Base-by-base conservation (phyloP, 805 yeast species). In the Pichia cephalocereana region DNA sequence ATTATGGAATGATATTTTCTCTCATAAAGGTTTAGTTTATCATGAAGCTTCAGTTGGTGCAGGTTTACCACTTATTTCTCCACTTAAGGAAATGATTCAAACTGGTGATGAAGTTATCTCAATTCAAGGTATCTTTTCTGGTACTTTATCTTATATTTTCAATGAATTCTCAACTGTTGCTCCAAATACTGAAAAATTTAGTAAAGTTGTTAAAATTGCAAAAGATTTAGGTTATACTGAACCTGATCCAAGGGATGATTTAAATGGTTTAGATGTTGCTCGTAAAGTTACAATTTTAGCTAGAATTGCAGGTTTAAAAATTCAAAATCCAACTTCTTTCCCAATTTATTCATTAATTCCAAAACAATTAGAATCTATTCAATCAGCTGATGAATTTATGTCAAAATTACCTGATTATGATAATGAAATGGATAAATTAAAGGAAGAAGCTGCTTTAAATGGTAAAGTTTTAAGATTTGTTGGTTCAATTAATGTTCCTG, bases 1-100 rank as follows among this genome's bases (percentile, higher is more conserved):
- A 26, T 69, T 82, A 12, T 93, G 98, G 97, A 77, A 86, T 48
- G 74, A 76, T 45, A 79, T 93, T 47, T 86, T 86, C 59, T 61
- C 65, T 36, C 67, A 68, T 45, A 82, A 81, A 44, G 90, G 88
- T 39, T 74, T 91, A 54, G 95, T 89, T 41, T 91, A 89, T 74
- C 99, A 93, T 63, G 99, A 93, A 74, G 95, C 99, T 45, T 88
- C 97, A 8, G 98, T 93, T 50, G 98, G 98, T 63, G 99, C 99
- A 40, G 99, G 98, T 49, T 76, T 93, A 65, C 99, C 99, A 51
- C 80, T 93, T 53, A 82, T 93, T 59, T 83, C 88, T 43, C 85
- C 96, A 45, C 72, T 93, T 61, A 86, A 82, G 62, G 99, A 93
- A 65, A 75, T 91, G 69, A 75, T 93, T 40, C 77, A 79, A 52